Evolutionary conservation across 768 basidiomycete species (phyloP).

Genomic region (Russula vinacea): DNA sequence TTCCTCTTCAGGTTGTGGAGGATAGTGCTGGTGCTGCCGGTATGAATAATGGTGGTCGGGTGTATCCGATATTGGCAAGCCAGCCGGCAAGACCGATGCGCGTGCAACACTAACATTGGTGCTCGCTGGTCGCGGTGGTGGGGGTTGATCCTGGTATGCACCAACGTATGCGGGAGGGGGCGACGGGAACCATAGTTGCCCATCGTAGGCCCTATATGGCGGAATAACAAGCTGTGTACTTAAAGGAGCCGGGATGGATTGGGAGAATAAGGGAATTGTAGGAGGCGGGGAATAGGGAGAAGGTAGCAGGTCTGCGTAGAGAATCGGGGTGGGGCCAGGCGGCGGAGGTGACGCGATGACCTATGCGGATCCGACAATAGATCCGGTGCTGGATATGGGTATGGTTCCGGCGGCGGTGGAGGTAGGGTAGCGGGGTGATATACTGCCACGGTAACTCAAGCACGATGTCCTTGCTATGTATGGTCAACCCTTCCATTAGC

Average conservation of each 20-base stretch:
- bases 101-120: constrained; percentile 40
- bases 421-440: constrained; percentile 63
- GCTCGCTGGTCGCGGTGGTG: constrained; percentile 50
- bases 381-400: constrained; percentile 16
- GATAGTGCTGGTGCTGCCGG: constrained; percentile 6
- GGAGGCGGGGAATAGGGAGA: constrained; percentile 34
- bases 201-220: constrained; percentile 33
- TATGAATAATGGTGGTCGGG: constrained; percentile 34
- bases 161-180: constrained; percentile 12
- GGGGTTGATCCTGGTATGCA: constrained; percentile 38
- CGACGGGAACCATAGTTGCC: constrained; percentile 37
- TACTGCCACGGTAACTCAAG: constrained; percentile 63
- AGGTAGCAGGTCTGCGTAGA: constrained; percentile 34
- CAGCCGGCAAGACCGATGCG: constrained; percentile 36
- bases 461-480: constrained; percentile 68
- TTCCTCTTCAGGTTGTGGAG: constrained; percentile 40
- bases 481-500: constrained; percentile 11
- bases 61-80: constrained; percentile 37
- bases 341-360: constrained; percentile 31
- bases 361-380: not conserved
- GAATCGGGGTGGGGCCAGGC: constrained; percentile 24
- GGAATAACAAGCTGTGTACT: constrained; percentile 18
- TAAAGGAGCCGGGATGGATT: constrained; percentile 46
- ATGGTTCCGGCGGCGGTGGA: constrained; percentile 33
- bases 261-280: constrained; percentile 33